Conservation (phyloP, 768 basidiomycete species). For the Pulveroboletus sp. region DNA sequence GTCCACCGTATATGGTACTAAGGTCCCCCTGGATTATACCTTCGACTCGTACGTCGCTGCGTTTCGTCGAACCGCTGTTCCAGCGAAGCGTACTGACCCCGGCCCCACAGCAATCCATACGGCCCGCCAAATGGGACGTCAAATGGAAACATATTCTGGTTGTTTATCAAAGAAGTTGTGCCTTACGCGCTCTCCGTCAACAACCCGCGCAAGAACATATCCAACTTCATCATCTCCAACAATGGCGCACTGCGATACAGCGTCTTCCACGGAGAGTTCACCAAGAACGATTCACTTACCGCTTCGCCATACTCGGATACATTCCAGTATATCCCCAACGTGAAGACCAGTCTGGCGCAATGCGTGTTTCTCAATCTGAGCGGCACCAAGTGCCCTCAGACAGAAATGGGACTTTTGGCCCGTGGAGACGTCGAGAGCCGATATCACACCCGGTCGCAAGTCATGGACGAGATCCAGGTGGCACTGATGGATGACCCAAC, state of each 20-base stretch:
- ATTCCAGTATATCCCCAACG: slow-evolving; percentile 58
- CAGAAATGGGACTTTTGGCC: neutral
- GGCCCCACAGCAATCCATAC: too few relatives aligned
- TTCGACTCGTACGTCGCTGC: slow-evolving; percentile 46
- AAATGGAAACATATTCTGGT: slow-evolving; percentile 55
- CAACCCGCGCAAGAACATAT: slow-evolving; percentile 56
- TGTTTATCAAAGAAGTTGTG: slow-evolving; percentile 50
- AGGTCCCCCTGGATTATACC: slow-evolving; percentile 76
- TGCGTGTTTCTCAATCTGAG: slow-evolving; percentile 47
- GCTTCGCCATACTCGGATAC: slow-evolving; percentile 64
- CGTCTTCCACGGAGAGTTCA: slow-evolving; percentile 65
- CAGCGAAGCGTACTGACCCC: too few relatives aligned
- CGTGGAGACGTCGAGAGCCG: neutral
- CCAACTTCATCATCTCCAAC: slow-evolving; percentile 63
- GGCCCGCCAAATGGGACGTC: too few relatives aligned
- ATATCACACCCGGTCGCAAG: neutral
- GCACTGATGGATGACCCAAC: slow-evolving; percentile 33
- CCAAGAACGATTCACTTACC: slow-evolving; percentile 77
- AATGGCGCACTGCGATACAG: slow-evolving; percentile 65
- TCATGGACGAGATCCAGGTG: neutral
- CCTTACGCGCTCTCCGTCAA: slow-evolving; percentile 57
- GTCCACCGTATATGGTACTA: slow-evolving; percentile 55
- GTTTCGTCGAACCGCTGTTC: neutral
- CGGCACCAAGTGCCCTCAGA: too few relatives aligned
- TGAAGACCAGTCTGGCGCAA: slow-evolving; percentile 48